Evolutionary conservation across 2,329 filamentous ascomycete species (phyloP).

Genomic region (Colletotrichum sidae): DNA sequence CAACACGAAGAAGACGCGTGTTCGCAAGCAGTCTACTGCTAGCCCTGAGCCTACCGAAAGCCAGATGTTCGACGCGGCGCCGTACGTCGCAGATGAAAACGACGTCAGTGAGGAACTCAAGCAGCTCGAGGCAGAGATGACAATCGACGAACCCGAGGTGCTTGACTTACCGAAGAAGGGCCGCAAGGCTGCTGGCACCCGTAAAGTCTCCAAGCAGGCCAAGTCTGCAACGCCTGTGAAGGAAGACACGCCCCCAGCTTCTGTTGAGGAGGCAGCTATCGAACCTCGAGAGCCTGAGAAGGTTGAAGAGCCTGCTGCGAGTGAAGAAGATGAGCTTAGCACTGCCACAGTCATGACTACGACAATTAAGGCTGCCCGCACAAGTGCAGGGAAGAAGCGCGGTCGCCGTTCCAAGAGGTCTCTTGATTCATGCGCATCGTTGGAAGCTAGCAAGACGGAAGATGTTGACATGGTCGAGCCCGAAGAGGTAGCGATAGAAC

Average conservation of each 20-base stretch:
- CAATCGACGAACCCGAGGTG: constrained; percentile 46
- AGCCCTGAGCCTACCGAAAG: constrained; percentile 48
- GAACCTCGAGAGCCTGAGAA: constrained; percentile 16
- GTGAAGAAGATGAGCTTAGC: constrained; percentile 53
- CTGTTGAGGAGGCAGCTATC: constrained; percentile 9
- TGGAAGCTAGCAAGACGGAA: constrained; percentile 20
- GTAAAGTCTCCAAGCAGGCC: constrained; percentile 65
- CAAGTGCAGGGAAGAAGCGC: constrained; percentile 44
- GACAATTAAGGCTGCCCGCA: constrained; percentile 42
- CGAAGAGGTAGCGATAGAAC: neutral
- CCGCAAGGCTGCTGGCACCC: constrained; percentile 59
- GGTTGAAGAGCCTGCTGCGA: constrained; percentile 27
- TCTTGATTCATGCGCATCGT: constrained; percentile 41
- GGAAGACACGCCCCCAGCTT: constrained; percentile 41
- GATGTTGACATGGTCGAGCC: constrained; percentile 15
- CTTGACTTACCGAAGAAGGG: constrained; percentile 65
- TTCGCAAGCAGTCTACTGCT: constrained; percentile 43
- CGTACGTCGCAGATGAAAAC: constrained; percentile 57
- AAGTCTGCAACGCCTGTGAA: constrained; percentile 52
- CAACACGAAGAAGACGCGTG: constrained; percentile 44
- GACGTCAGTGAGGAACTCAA: constrained; percentile 64
- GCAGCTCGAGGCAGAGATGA: constrained; percentile 62
- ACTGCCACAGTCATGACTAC: constrained; percentile 57
- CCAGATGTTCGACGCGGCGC: constrained; percentile 65
- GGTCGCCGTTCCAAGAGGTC: constrained; percentile 48